Base-by-base conservation (phyloP, 768 basidiomycete species). In the Lactarius deliciosus region DNA sequence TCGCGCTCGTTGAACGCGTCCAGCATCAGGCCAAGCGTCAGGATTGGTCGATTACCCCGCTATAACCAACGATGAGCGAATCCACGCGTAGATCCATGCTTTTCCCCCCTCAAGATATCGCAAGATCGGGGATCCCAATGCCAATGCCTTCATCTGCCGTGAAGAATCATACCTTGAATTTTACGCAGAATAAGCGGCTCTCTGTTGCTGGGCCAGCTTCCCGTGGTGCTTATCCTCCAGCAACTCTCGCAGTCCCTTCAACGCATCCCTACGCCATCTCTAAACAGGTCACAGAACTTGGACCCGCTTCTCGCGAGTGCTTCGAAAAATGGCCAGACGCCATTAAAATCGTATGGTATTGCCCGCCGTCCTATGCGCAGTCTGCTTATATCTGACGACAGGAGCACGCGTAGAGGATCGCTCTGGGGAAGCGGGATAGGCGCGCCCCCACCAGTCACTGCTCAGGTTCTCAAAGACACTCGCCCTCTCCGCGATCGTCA, bases 131-230 rank as follows among this genome's bases (percentile, higher is more conserved):
- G 32, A 82, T 94, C 16, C 92, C 92, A 0, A 75, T 92, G 61
- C 91, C 82, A 1, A 18, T 47, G 22, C 68, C 70, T 5, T 64
- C 90, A 5, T 84, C 91, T 0, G 88, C 90, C 0, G 76, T 84
- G 66, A 93, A 92, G 81, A 93, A 53, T 28, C 50, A 13, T 53
- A 53, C 50, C 5, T 53, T 25, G 50, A 91, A 74, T 81, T 83
- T 11, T 53, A 74, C 81, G 28, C 74, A 80, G 60, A 77, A 78
- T n/a, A 83, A 81, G 66, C 79, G 85, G 36, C 84, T 89, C 83
- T 92, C 90, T 47, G 78, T 92, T 40, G 87, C 88, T n/a, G 89
- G 91, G 9, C 87, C 90, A 40, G 85, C 88, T n/a, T 75, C 84
- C 32, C 86, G 90, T 57, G 80, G 82, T 3, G 85, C 83, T 36